Evolutionary conservation across 306 rosid genomes (phyloP).

Genomic region (Nissolia schottii): DNA sequence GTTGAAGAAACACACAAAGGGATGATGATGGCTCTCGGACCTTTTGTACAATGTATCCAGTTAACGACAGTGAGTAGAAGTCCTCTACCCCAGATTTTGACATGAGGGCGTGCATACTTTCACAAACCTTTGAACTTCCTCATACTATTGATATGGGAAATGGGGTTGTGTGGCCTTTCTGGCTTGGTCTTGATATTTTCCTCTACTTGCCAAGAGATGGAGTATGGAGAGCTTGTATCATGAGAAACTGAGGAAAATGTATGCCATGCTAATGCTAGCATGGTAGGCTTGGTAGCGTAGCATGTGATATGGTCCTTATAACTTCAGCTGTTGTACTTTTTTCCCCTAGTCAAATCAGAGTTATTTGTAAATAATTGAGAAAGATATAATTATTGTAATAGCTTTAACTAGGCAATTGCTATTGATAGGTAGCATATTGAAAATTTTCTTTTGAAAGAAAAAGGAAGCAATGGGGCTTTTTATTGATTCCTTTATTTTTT

Average conservation of each 20-base stretch:
- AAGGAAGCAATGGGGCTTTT: neutral
- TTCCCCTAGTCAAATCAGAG: neutral
- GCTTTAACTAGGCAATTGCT: neutral
- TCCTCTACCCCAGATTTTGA: neutral
- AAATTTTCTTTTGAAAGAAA: neutral
- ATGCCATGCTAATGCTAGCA: slow-evolving; percentile 8
- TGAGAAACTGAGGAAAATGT: slow-evolving; percentile 7
- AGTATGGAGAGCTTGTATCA: neutral
- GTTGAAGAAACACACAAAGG: slow-evolving; percentile 47
- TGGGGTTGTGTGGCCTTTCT: neutral
- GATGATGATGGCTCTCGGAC: slow-evolving; percentile 31
- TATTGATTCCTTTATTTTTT: neutral
- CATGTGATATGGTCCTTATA: neutral
- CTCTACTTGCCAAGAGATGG: neutral
- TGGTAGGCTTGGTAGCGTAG: neutral
- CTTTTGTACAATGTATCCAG: neutral
- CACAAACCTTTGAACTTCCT: neutral
- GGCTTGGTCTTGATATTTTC: neutral
- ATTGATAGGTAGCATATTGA: neutral
- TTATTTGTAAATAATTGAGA: slow-evolving; percentile 21
- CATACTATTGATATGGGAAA: neutral
- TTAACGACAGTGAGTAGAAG: slow-evolving; percentile 13
- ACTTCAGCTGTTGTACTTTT: neutral
- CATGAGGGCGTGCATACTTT: neutral
- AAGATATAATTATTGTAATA: neutral